These are phyloP conservation scores for Colletotrichum sp. DNA, from an alignment of 2,329 filamentous ascomycete species.

Conservation along the genomic window DNA sequence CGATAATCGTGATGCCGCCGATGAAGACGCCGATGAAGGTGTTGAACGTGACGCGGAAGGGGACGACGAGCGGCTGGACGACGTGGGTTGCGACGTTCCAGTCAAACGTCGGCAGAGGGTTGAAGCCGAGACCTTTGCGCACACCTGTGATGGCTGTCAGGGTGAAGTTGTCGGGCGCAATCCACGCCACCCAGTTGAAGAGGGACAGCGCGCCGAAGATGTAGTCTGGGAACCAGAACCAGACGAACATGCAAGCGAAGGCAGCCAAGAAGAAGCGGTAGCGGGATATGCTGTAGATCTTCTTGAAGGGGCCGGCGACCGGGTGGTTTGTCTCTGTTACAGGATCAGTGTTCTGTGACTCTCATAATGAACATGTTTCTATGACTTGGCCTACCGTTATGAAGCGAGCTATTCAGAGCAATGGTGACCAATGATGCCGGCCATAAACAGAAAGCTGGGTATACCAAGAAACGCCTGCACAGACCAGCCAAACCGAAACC, in stretches of 20 bases:
- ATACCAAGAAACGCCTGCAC: constrained; percentile 51
- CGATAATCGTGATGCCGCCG: constrained; percentile 31
- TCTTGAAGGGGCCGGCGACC: constrained; percentile 33
- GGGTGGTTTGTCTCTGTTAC: constrained; percentile 28
- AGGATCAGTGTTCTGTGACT: too few relatives aligned
- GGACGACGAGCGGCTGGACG: constrained; percentile 34
- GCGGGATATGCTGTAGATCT: constrained; percentile 38
- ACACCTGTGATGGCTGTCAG: constrained; percentile 39
- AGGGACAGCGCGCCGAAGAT: constrained; percentile 49
- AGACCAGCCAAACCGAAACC: constrained; percentile 58
- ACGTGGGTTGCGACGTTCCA: constrained; percentile 40
- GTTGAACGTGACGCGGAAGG: constrained; percentile 34
- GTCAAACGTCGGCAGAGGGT: constrained; percentile 43
- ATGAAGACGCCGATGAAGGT: constrained; percentile 35
- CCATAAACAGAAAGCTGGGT: constrained; percentile 56
- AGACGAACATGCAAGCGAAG: constrained; percentile 52
- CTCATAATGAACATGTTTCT: too few relatives aligned
- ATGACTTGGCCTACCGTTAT: constrained; percentile 34
- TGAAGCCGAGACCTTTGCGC: constrained; percentile 41
- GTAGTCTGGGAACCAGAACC: constrained; percentile 57
- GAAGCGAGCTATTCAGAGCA: constrained; percentile 47
- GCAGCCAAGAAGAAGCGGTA: constrained; percentile 47
- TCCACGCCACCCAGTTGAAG: constrained; percentile 59
- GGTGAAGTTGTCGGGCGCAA: constrained; percentile 43
- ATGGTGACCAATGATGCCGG: constrained; percentile 52